phyloP scores from a whole-genome alignment of 345 rosid species.

The Lagerstroemia speciosa region DNA sequence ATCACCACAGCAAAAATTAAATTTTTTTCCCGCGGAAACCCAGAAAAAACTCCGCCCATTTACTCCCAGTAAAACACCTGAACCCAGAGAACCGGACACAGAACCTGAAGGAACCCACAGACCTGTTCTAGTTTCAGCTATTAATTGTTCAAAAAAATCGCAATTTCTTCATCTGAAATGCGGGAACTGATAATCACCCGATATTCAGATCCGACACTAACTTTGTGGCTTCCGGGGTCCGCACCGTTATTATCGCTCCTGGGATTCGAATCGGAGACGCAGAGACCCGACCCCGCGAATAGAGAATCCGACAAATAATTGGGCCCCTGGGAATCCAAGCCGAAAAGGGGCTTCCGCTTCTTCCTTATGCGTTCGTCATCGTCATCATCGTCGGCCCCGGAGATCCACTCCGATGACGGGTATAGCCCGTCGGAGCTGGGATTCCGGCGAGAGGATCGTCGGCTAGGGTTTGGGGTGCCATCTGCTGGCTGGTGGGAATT shows the following conservation, averaged over 20 bases:
- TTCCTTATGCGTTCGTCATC: constrained; percentile 71
- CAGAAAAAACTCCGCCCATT: constrained; percentile 6
- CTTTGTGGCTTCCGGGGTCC: constrained; percentile 26
- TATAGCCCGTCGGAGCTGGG: constrained; percentile 24
- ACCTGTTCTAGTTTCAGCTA: not conserved
- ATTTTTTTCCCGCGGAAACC: constrained; percentile 48
- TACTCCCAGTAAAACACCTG: not conserved
- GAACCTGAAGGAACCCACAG: not conserved
- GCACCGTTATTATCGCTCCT: constrained; percentile 31
- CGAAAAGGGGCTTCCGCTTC: constrained; percentile 62
- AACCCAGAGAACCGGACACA: not conserved
- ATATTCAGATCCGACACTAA: constrained; percentile 50
- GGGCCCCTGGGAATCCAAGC: constrained; percentile 34
- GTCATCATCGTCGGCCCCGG: constrained; percentile 13
- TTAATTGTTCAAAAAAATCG: not conserved
- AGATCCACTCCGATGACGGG: constrained; percentile 21
- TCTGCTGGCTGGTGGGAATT: constrained; percentile 15
- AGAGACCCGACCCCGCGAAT: constrained; percentile 13
- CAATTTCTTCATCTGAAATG: not conserved
- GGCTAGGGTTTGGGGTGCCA: constrained; percentile 18
- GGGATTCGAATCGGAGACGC: constrained; percentile 35
- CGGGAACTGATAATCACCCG: constrained; percentile 31
- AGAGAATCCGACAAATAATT: constrained; percentile 1
- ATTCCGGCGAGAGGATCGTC: constrained; percentile 53
- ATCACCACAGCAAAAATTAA: constrained; percentile 16